These are phyloP conservation scores for Penicillium psychrosexuale DNA, from an alignment of 2,329 filamentous ascomycete genomes.

Conservation along the genomic window DNA sequence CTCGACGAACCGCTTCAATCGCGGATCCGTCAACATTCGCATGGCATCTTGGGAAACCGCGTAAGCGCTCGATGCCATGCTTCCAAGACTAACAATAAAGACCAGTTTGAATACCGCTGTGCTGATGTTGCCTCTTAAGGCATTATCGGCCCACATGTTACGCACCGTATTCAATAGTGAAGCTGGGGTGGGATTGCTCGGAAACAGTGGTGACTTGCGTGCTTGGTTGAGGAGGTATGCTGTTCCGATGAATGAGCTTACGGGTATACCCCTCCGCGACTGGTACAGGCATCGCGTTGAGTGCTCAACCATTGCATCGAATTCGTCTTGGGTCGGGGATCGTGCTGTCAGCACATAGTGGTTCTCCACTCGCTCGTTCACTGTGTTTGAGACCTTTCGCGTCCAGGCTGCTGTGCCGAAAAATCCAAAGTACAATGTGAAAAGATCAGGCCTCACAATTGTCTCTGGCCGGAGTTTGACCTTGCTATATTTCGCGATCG, in stretches of 20 bases:
- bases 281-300: constrained; percentile 22
- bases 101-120: constrained; percentile 14
- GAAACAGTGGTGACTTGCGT: constrained; percentile 7
- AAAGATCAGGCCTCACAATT: constrained; percentile 23
- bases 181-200: constrained; percentile 7
- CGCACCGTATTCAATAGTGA: constrained; percentile 7
- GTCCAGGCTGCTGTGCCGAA: constrained; percentile 22
- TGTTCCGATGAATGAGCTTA: constrained; percentile 12
- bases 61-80: constrained; percentile 2
- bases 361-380: constrained; percentile 20
- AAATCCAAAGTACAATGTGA: constrained; percentile 31
- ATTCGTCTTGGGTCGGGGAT: constrained; percentile 32
- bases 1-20: constrained; percentile 22
- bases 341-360: constrained; percentile 25
- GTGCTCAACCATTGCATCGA: constrained; percentile 32
- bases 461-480: constrained; percentile 26
- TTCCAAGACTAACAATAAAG: constrained; percentile 11
- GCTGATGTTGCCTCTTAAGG: not conserved
- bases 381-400: not conserved
- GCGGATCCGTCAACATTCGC: constrained; percentile 20
- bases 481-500: constrained; percentile 15
- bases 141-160: not conserved
- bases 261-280: constrained; percentile 19
- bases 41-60: constrained; percentile 15
- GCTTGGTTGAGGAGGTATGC: constrained; percentile 12